Base-by-base conservation (phyloP, 1,139 yeast genomes). In the Taphrina confusa region DNA sequence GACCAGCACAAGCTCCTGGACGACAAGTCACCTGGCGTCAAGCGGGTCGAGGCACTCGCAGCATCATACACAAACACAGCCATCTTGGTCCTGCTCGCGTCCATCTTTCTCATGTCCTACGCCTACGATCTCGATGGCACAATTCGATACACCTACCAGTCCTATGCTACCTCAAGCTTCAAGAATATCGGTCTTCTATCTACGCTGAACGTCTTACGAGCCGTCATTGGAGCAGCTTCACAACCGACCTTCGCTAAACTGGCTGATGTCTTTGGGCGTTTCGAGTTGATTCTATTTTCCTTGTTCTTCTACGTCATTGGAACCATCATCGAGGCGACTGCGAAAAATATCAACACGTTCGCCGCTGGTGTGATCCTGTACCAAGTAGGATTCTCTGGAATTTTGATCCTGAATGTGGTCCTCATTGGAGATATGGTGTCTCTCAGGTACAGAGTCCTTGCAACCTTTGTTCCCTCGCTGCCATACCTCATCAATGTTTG, bases 361-460 rank as follows among this genome's bases (percentile, higher is more conserved):
- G 85, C 89, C 58, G 92, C 85, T 16, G 94, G 92, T 66, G 79
- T 88, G 0, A 82, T 85, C 28, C 74, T 87, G 61, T 85, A 83
- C 71, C 85, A 82, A 67, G 74, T 84, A 65, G 94, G 95, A 4
- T 84, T 79, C 69, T 80, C 86, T 34, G 78, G 78, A 12, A 68
- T 73, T 62, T 70, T 72, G 62, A 70, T 71, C 34, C 71, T 73
- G 68, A 71, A 71, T 62, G 75, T 72, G 63, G 68, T 75, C 27
- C 73, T 75, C 61, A 73, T 75, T 45, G 76, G 77, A 11, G 78
- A 75, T 61, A 74, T 76, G n/a, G 71, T 78, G 3, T 68, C 68
- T 33, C 64, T 75, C 64, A 69, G 71, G 33, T 70, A 74, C 66
- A 71, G 78, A 60, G 76, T 76, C 20, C 62, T 75, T 3, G 71